Evolutionary conservation across 2,329 filamentous ascomycete species (phyloP).

Genomic region (Fusarium sublunatum): DNA sequence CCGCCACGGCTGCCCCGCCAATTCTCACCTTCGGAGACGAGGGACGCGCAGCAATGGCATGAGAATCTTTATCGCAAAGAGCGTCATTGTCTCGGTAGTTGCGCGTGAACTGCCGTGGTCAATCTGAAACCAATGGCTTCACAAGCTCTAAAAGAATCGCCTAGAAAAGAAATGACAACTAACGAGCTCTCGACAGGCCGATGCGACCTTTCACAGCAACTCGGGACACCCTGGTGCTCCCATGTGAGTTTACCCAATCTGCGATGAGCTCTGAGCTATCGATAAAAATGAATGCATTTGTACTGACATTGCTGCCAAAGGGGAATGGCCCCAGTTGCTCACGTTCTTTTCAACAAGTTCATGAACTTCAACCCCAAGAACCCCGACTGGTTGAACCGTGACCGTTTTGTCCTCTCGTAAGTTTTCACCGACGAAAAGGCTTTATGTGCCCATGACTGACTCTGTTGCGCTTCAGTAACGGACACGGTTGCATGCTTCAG

Average conservation of each 20-base stretch:
- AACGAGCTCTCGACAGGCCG: constrained; percentile 71
- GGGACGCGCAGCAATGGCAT: constrained; percentile 26
- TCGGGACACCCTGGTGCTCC: constrained; percentile 98
- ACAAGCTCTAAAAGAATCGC: neutral
- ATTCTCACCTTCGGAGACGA: constrained; percentile 24
- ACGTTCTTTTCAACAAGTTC: constrained; percentile 99
- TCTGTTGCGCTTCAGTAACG: constrained; percentile 73
- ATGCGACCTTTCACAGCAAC: constrained; percentile 96
- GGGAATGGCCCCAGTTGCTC: constrained; percentile 91
- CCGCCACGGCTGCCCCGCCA: constrained; percentile 51
- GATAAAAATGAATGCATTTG: constrained; percentile 8
- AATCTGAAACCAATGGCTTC: constrained; percentile 6
- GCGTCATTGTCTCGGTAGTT: neutral
- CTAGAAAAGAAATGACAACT: constrained; percentile 34
- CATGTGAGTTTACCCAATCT: constrained; percentile 70
- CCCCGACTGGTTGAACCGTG: constrained; percentile 95
- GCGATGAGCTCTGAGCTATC: constrained; percentile 25
- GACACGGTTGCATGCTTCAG: constrained; percentile 99
- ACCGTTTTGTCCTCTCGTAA: constrained; percentile 99
- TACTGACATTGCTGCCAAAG: constrained; percentile 56
- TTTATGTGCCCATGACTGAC: constrained; percentile 29
- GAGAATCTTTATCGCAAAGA: constrained; percentile 16
- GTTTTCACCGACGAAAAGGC: constrained; percentile 54
- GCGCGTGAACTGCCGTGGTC: neutral
- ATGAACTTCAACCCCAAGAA: constrained; percentile 99